Evolutionary conservation across 1,284 basidiomycete genomes (phyloP), one percentile per base, ranked within the genome.

Genomic region (Pseudozyma tsukubaensis): DNA sequence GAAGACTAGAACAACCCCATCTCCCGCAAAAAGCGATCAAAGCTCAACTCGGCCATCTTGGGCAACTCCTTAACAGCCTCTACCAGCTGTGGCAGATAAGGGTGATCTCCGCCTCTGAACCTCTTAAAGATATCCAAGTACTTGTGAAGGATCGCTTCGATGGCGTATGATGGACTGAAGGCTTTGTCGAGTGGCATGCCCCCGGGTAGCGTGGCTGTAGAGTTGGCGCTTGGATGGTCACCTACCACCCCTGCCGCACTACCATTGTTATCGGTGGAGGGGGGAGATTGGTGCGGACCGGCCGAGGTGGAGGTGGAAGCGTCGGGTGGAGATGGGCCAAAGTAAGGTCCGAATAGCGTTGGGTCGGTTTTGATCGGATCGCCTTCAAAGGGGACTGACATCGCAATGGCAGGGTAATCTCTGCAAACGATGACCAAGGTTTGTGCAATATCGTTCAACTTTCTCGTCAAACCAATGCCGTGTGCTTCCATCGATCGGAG

Each of bases 391-490:
- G 72, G 72, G 0, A 75, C 67, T 29, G 67, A 71, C 67, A 75
- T 60, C 50, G 72, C 72, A 9, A 71, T 67, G 4, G 66, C 67
- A 0, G 72, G 72, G 14, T 70, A 75, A 55, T 80, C 76, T 3
- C 71, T 58, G 56, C 76, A 80, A 14, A 80, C 68, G 14, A 78
- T 57, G 13, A 75, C 72, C 7, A 80, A 65, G 11, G 78, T 80
- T 21, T 73, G 71, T 7, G 78, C 78, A 18, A 80, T 77, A 50
- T 80, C 78, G 65, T 78, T 78, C 32, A 80, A 59, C 44, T 80
- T 80, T 5, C 74, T 52, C 8, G 74, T 72, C 13, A 78, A 50
- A 1, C 78, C 78, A 32, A 80, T 72, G 11, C 78, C 78, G 42
- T 80, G 78, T 37, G 76, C 78, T 47, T 80, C 78, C 78, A 80